Base-by-base conservation (phyloP, 1,139 yeast genomes). In the Suhomyces yuchorum region DNA sequence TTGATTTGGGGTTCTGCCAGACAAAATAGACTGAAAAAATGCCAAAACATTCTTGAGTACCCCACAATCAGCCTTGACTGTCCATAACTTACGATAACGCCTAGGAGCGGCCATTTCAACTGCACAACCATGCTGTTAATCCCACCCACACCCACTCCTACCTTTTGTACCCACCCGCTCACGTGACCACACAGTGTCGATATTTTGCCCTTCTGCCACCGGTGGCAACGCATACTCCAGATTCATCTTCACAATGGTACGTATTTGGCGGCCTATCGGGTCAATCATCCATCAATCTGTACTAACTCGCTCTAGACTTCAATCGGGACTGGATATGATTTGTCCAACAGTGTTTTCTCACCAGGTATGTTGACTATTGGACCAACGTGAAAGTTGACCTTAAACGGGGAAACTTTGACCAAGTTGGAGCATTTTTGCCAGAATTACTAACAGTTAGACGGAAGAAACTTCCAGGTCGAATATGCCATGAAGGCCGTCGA, bases 401-500 rank as follows among this genome's bases (percentile, higher is more conserved):
- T 28, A n/a, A 28, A 7, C 32, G 12, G 15, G 3, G 9, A 23
- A 23, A 23, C 3, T 4, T 12, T 8, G 9, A 7, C 26, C 8
- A 8, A n/a, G n/a, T n/a, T n/a, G n/a, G n/a, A n/a, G n/a, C n/a
- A n/a, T n/a, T n/a, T 23, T 23, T 12, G 8, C 26, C 26, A 23
- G 26, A 23, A 35, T 11, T 59, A 64, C 68, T 64, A 62, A 65
- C 67, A 49, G 18, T 71, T 85, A 66, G 99, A 95, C 68, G 99
- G 99, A 45, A 83, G 99, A 72, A 93, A 92, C 70, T 95, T 95
- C 73, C 99, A 95, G 71, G 99, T 93, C 20, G 99, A 95, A 70
- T 95, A 95, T 62, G 99, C 99, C 38, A 80, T 87, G 65, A 95
- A 95, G 68, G 99, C 99, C 1, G 98, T 93, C 7, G 99, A 95